phyloP scores from a whole-genome alignment of 202 grass and related monocot species.

The Setaria italica region DNA sequence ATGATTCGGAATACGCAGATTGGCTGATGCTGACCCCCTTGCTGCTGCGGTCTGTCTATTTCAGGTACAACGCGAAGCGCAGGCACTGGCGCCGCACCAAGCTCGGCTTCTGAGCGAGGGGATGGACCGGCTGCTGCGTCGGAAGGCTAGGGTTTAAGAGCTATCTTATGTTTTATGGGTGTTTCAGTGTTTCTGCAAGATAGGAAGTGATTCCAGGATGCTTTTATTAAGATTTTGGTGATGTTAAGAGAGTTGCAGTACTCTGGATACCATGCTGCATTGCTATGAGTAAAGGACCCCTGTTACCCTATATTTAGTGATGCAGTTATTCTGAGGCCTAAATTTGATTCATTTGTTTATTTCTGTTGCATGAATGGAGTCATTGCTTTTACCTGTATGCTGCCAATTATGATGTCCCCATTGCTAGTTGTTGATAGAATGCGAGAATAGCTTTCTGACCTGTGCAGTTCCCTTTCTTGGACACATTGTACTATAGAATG shows the following conservation, averaged over 20 bases:
- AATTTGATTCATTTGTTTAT: not conserved
- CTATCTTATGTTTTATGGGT: conserved; percentile 41
- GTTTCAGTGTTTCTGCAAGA: conserved; percentile 44
- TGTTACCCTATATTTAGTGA: not conserved
- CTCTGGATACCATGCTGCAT: conserved; percentile 36
- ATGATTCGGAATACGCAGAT: not conserved
- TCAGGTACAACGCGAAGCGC: conserved; percentile 94
- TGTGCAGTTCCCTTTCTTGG: not conserved
- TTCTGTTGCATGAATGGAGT: not conserved
- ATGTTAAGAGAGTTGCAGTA: conserved; percentile 19
- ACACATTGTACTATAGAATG: not conserved
- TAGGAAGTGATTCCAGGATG: conserved; percentile 52
- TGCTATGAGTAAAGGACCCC: conserved; percentile 35
- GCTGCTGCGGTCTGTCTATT: not conserved
- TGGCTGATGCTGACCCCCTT: not conserved
- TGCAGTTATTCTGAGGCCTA: not conserved
- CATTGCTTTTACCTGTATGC: not conserved
- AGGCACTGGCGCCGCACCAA: conserved; percentile 99
- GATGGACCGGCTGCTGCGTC: conserved; percentile 9
- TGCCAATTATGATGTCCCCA: not conserved
- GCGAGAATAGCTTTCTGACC: not conserved
- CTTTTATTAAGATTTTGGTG: conserved; percentile 32
- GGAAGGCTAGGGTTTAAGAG: conserved; percentile 27
- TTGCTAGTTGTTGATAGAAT: not conserved
- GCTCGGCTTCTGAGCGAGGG: conserved; percentile 71